Base-by-base conservation (phyloP, 768 basidiomycete genomes). In the Kwoniella mangroviensis region DNA sequence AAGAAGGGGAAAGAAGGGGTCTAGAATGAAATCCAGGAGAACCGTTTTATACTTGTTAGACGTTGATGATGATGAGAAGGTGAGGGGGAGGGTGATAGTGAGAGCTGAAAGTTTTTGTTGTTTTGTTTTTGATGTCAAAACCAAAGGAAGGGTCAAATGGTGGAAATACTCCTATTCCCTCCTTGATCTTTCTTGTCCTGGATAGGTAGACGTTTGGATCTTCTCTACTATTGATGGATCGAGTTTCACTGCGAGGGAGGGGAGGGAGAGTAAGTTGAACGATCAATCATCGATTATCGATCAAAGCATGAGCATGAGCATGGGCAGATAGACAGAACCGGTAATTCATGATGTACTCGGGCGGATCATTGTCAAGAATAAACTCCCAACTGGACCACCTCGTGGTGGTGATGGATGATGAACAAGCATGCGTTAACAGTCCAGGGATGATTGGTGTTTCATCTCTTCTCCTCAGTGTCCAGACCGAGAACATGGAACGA, bases 1-100 rank as follows among this genome's bases (percentile, higher is more conserved):
- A 49, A 57, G 56, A 26, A 34, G 56, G 22, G 56, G 21, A 57
- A 57, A n/a, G 56, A 34, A 34, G 21, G 53, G 53, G n/a, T 34
- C 15, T 28, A 57, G 21, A 57, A 26, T 21, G 26, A 24, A n/a
- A 26, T 57, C 21, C 26, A 34, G 56, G 26, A 24, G 22, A 57
- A 28, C 28, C 22, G 21, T 24, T 17, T 57, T 21, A 57, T 57
- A 15, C 4, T 57, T 13, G 12, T 57, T 13, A 3, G 53, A 21
- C 21, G 53, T 5, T 54, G 24, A 13, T 22, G 53, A 21, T 57
- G 56, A 57, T 57, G 56, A 57, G 15, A 17, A 24, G 26, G 56
- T 34, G 56, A 57, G 13, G 26, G 56, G 17, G 56, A 57, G 13
- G 22, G 56, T 49, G 45, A 49, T 13, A 49, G 19, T 49, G 45